Percentiles rank a stretch among this genome's conserved stretches.
phyloP scores from a whole-genome alignment of 148 eudicot species.

The Amaranthus palmeri region DNA sequence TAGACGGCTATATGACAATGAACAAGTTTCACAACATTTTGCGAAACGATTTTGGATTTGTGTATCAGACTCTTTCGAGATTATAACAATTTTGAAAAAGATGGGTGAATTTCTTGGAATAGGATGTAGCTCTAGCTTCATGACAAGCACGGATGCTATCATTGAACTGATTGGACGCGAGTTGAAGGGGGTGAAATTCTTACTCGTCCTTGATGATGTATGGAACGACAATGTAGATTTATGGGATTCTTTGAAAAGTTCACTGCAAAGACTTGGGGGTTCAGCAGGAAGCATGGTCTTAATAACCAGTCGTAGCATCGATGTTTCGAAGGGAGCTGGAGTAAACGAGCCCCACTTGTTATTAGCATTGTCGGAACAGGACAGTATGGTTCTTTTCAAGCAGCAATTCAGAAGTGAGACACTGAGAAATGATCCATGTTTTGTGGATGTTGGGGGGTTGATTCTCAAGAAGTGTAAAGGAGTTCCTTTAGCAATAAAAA shows the following conservation, averaged over 20 bases:
- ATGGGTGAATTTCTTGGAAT: conserved; percentile 4
- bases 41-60: conserved; percentile 5
- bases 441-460: conserved; percentile 13
- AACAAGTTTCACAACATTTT: not conserved
- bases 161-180: not conserved
- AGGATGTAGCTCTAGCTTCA: not conserved
- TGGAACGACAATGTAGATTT: conserved; percentile 8
- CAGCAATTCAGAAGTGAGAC: not conserved
- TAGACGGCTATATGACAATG: conserved; percentile 1
- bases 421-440: not conserved
- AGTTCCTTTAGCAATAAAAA: conserved; percentile 23
- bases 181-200: conserved; percentile 10
- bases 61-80: not conserved
- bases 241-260: conserved; percentile 10
- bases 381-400: conserved; percentile 17
- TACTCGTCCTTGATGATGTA: conserved; percentile 24
- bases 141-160: not conserved
- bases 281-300: conserved; percentile 8
- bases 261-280: conserved; percentile 11
- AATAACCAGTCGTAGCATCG: conserved; percentile 6
- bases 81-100: conserved; percentile 2
- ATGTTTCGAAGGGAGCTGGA: conserved; percentile 2
- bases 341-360: not conserved
- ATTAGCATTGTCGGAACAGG: conserved; percentile 3
- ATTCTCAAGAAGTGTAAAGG: conserved; percentile 23